Base-by-base conservation (phyloP, 768 basidiomycete species). In the Cantharellus anzutake region DNA sequence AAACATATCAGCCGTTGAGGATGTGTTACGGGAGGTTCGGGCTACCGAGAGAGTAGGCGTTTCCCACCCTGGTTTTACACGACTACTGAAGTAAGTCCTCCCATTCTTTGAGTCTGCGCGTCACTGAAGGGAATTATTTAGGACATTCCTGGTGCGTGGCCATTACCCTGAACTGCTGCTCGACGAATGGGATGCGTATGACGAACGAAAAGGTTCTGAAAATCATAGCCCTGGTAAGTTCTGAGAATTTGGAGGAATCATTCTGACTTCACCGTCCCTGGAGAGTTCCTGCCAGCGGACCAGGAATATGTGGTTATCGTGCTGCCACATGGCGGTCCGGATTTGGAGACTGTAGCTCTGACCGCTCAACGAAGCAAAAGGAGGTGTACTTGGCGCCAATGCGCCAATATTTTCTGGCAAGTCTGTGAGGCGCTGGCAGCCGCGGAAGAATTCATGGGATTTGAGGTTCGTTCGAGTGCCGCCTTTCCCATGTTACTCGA, bases 251-350 rank as follows among this genome's bases (percentile, higher is more conserved):
- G 3, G 61, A 37, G 34, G 34, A 51, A 40, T 16, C 37, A 42
- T 4, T 39, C 3, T 16, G 51, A 38, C 63, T 61, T 58, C 59
- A 40, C 42, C 52, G 34, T n/a, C 35, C 3, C 38, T 55, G 0
- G 62, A 93, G 92, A 88, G 69, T 77, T 76, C 2, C 86, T 97
- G 68, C 72, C 76, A 4, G 73, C 82, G 14, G 77, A 79, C 0
- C 96, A 97, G 68, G 72, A 80, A 20, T 99, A 97, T 69, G 85
- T 83, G 2, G 82, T 99, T 65, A 84, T 99, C 60, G 82, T 96
- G 16, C 75, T 98, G 56, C 83, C 86, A 0, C 86, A 98, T 66
- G 90, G 85, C 29, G 96, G 96, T 0, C 78, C 80, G 2, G 96
- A 98, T 69, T 75, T 99, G 40, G 96, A 99, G 68, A 76, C 83